phyloP scores from a whole-genome alignment of 768 basidiomycete genomes.

The Termitomyces bulborhizus region DNA sequence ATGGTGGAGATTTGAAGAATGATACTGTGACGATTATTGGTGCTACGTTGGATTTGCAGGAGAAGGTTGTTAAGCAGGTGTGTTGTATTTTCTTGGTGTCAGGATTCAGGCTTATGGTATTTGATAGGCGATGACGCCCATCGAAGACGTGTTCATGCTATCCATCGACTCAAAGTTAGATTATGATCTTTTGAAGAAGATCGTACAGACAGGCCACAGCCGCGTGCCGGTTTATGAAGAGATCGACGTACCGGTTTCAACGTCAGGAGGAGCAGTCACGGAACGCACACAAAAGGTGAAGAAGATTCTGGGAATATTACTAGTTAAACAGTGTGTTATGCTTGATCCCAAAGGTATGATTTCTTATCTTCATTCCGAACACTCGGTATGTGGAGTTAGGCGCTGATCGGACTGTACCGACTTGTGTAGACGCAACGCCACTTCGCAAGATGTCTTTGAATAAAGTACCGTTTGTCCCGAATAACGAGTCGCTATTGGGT shows the following conservation, averaged over 20 bases:
- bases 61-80: constrained; percentile 73
- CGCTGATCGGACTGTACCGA: too few species aligned
- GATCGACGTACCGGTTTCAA: constrained; percentile 50
- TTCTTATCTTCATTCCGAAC: not conserved
- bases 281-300: constrained; percentile 50
- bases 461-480: constrained; percentile 81
- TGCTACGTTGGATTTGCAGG: constrained; percentile 83
- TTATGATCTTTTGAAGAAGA: constrained; percentile 69
- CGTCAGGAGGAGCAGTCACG: constrained; percentile 11
- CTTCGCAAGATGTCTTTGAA: constrained; percentile 80
- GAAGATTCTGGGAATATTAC: constrained; percentile 80
- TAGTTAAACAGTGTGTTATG: constrained; percentile 87
- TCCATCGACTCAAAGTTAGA: constrained; percentile 81
- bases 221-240: constrained; percentile 82
- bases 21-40: constrained; percentile 91
- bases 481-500: constrained; percentile 77
- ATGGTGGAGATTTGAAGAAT: constrained; percentile 79
- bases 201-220: constrained; percentile 76
- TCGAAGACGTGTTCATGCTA: constrained; percentile 79
- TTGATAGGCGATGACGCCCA: constrained; percentile 72
- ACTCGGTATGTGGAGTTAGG: not conserved
- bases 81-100: constrained; percentile 2
- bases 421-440: constrained; percentile 65
- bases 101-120: not conserved
- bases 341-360: constrained; percentile 72